Base-by-base conservation (phyloP, 306 rosid genomes). In the Glycyrrhiza uralensis region DNA sequence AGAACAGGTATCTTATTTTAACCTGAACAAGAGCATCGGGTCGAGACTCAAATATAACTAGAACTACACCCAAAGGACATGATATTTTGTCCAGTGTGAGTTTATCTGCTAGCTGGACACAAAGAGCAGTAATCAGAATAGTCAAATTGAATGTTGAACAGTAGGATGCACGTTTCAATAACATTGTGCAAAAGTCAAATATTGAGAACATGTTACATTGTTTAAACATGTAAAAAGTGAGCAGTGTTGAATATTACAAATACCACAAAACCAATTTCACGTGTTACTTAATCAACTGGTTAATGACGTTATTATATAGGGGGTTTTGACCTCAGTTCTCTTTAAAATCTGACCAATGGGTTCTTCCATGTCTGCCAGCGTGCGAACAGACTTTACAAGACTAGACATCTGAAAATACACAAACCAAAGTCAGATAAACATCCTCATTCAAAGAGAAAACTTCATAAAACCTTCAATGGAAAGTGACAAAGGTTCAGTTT, bases 21-120 rank as follows among this genome's bases (percentile, higher is more conserved):
- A 91, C 99, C 91, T 94, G 99, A 76, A 91, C 99, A 56, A 94
- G 91, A 52, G 96, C 99, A 84, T 94, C 99, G 0, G 99, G 99
- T 56, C 96, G 95, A 59, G 97, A 94, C 81, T 94, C 99, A 10
- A 90, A 91, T 68, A 94, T 87, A 81, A 94, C 80, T 32, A 94
- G 79, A n/a, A 94, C 62, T 17, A 94, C 97, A 32, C 99, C 99
- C 79, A 94, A 76, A 15, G 99, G 96, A 71, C 92, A 91, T 1
- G 96, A 85, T 19, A 72, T 49, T 62, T 86, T 89, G 82, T 94
- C 96, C 72, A 92, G 68, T 81, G 81, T 58, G 66, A 91, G 97
- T 61, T 86, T 87, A 59, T 92, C 91, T 7, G 99, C 89, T 20
- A 94, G 68, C 99, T 94, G 90, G 50, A 84, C n/a, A 71, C 75